A percentile compares a stretch with the other conserved stretches of the same genome.
Conservation (phyloP, 139 green algal genomes). For the Edaphochlamys debaryana region DNA sequence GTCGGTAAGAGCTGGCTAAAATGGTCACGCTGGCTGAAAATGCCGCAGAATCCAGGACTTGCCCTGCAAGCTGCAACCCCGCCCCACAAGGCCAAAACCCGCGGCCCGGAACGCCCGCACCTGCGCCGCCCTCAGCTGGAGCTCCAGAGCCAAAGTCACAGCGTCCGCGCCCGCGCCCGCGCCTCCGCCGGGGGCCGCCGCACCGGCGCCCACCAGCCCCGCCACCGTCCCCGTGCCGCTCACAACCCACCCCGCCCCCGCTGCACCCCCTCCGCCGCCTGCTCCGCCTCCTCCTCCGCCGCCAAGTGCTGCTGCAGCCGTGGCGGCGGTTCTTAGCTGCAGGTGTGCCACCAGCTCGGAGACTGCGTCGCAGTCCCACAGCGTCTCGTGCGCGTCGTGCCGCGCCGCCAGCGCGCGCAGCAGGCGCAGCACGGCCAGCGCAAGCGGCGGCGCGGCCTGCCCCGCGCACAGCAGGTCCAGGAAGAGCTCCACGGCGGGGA, state of each 20-base stretch:
- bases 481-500: conserved; percentile 25
- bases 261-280: too few relatives aligned
- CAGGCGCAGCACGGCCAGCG: conserved; percentile 1
- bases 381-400: conserved; percentile 29
- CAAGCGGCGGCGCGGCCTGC: background rate
- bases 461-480: conserved; percentile 7
- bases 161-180: too few relatives aligned
- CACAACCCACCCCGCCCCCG: background rate
- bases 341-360: conserved; percentile 20
- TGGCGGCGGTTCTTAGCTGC: conserved; percentile 5
- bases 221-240: background rate
- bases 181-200: too few relatives aligned
- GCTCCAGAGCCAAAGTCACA: too few relatives aligned
- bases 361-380: conserved; percentile 37
- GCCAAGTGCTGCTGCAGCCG: background rate
- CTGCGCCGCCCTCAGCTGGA: conserved; percentile 7
- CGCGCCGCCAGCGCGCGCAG: conserved; percentile 3
- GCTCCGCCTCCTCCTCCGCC: background rate
- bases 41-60: too few relatives aligned
- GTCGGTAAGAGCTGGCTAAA: too few relatives aligned
- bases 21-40: too few relatives aligned
- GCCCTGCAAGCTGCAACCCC: too few relatives aligned
- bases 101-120: too few relatives aligned
- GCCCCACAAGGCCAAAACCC: too few relatives aligned
- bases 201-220: too few relatives aligned